Percentiles rank a stretch among this genome's conserved stretches.
Conservation (phyloP, 768 basidiomycete species). For the Calocera viscosa region DNA sequence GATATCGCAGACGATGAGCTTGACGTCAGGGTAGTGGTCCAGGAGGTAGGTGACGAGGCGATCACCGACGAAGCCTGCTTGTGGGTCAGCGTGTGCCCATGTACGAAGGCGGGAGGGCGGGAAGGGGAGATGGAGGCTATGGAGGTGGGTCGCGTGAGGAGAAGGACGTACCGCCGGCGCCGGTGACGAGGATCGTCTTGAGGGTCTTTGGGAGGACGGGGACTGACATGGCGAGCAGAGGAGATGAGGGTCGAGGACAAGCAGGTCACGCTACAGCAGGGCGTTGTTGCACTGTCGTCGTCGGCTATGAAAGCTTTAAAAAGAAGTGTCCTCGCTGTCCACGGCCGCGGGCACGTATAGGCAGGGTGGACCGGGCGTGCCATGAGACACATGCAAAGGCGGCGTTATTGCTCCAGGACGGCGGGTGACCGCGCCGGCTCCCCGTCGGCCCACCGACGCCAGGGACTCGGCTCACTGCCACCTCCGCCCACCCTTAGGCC, state of each 20-base stretch:
- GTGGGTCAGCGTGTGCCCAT: not conserved
- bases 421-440: constrained; percentile 7
- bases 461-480: not conserved
- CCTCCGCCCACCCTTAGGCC: constrained; percentile 6
- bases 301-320: not conserved
- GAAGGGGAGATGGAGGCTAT: not conserved
- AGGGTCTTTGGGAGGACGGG: constrained; percentile 25
- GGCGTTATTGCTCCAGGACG: too few relatives aligned
- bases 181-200: constrained; percentile 27
- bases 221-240: constrained; percentile 7
- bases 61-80: not conserved
- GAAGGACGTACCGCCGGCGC: constrained; percentile 24
- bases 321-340: not conserved
- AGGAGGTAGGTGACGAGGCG: constrained; percentile 5
- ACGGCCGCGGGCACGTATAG: not conserved
- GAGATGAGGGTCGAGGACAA: not conserved
- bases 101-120: too few relatives aligned
- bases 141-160: not conserved
- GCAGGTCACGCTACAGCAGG: not conserved
- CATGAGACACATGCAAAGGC: not conserved
- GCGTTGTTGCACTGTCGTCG: not conserved
- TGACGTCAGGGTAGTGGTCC: constrained; percentile 25
- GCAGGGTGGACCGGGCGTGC: not conserved
- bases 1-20: constrained; percentile 43
- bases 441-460: not conserved